Evolutionary conservation across 2,329 filamentous ascomycete species (phyloP).

Genomic region (Colletotrichum salicis): DNA sequence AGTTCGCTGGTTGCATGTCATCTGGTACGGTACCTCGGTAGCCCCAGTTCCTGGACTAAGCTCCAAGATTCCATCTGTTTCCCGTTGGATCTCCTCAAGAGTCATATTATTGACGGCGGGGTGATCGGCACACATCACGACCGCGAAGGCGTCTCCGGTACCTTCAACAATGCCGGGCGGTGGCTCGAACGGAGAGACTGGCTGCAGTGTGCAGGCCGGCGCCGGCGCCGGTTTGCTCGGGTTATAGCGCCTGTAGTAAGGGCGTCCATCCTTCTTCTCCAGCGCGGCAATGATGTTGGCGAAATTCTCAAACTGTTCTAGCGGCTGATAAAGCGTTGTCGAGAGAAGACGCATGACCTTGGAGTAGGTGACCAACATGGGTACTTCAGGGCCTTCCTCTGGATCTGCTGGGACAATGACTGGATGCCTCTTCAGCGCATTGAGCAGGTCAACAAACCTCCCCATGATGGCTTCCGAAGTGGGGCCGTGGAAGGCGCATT

Average conservation of each 20-base stretch:
- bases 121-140: constrained; percentile 58
- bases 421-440: constrained; percentile 52
- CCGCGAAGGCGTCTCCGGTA: constrained; percentile 55
- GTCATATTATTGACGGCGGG: constrained; percentile 43
- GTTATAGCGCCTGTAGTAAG: constrained; percentile 50
- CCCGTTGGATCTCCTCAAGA: constrained; percentile 46
- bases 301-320: constrained; percentile 52
- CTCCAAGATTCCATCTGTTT: constrained; percentile 45
- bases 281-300: constrained; percentile 56
- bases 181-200: constrained; percentile 45
- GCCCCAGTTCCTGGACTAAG: constrained; percentile 57
- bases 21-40: constrained; percentile 52
- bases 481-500: constrained; percentile 55
- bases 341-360: constrained; percentile 56
- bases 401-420: constrained; percentile 51
- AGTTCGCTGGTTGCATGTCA: constrained; percentile 51
- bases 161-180: constrained; percentile 44
- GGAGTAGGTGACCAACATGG: constrained; percentile 62
- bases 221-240: constrained; percentile 29
- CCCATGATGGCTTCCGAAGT: constrained; percentile 51
- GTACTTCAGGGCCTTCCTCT: constrained; percentile 50
- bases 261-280: constrained; percentile 55
- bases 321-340: constrained; percentile 56
- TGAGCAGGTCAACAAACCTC: constrained; percentile 53
- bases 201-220: constrained; percentile 44